These are phyloP conservation scores for Dipteronia sinensis DNA, from an alignment of 345 rosid genomes.

Conservation along the genomic window DNA sequence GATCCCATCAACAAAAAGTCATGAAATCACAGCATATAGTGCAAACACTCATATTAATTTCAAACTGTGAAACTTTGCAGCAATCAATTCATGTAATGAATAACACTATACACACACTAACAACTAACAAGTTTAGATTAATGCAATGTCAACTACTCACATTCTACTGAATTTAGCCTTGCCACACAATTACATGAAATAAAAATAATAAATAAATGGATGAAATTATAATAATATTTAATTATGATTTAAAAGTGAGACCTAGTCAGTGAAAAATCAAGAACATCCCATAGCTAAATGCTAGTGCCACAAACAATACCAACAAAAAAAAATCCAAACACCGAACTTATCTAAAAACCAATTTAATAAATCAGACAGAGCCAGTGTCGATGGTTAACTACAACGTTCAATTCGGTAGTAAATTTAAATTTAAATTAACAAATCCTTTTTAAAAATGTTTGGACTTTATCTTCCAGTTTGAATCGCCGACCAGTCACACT, in stretches of 20 bases:
- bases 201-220: background rate
- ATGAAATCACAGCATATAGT: background rate
- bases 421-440: background rate
- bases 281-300: background rate
- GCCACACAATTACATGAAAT: background rate
- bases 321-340: background rate
- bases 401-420: background rate
- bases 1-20: background rate
- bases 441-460: background rate
- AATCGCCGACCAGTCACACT: conserved; percentile 13
- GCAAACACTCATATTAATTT: background rate
- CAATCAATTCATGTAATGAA: background rate
- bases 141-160: background rate
- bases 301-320: background rate
- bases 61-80: background rate
- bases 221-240: background rate
- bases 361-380: background rate
- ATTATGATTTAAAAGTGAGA: background rate
- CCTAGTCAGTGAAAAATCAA: conserved; percentile 7
- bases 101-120: background rate
- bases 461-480: background rate
- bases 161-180: background rate
- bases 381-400: background rate
- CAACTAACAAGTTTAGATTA: background rate
- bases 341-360: background rate